Percentiles rank a stretch among this genome's conserved stretches.
Evolutionary conservation across 2,329 filamentous ascomycete species (phyloP).

Genomic region (Aspergillus sp.): DNA sequence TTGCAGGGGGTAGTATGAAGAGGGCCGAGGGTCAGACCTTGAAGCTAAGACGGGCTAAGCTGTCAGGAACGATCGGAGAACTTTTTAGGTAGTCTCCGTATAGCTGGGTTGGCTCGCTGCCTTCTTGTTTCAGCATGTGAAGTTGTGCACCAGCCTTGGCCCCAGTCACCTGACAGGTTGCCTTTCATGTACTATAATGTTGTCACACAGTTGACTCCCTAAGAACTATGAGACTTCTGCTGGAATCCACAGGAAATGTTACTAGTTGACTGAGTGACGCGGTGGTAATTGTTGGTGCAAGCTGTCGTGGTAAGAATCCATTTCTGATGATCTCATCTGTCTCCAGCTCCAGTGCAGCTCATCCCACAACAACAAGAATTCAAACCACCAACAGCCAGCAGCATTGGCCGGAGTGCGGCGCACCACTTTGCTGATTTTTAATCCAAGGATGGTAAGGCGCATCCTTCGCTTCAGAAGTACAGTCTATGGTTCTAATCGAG

Average conservation of each 20-base stretch:
- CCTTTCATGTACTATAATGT: background rate
- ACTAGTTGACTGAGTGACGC: background rate
- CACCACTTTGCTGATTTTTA: background rate
- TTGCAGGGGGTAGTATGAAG: background rate
- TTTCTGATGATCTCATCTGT: slow-evolving; percentile 17
- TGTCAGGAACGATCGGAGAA: slow-evolving; percentile 5
- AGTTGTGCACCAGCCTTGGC: background rate
- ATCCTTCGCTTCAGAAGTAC: background rate
- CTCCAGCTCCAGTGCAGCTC: background rate
- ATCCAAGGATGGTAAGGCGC: slow-evolving; percentile 12
- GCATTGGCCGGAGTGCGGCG: background rate
- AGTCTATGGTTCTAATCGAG: slow-evolving; percentile 6
- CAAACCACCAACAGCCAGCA: slow-evolving; percentile 6
- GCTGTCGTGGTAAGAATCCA: background rate
- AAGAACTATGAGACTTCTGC: background rate
- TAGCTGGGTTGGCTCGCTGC: background rate
- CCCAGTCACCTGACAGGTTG: background rate
- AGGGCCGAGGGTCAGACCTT: background rate
- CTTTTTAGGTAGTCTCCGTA: background rate
- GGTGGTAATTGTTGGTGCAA: background rate
- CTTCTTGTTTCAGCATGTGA: slow-evolving; percentile 8
- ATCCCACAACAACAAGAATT: slow-evolving; percentile 12
- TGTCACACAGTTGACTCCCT: background rate
- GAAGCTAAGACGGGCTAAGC: slow-evolving; percentile 3
- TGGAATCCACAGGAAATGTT: background rate